Conservation (phyloP, 345 rosid genomes). For the Lagerstroemia speciosa region DNA sequence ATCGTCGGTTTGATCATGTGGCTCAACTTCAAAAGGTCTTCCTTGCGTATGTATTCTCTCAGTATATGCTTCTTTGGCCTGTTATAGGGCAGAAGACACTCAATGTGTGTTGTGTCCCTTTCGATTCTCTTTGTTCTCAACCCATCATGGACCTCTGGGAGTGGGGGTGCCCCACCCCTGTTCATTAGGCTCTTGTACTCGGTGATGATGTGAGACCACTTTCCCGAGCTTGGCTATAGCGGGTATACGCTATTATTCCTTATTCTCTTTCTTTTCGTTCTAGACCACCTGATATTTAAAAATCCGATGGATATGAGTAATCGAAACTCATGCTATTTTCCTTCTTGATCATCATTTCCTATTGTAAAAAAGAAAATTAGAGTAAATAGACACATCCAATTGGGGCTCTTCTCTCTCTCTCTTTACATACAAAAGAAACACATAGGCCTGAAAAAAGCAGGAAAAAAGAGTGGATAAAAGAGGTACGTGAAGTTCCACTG, state of each 20-base stretch:
- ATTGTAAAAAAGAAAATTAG: too few species aligned
- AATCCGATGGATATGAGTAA: too few species aligned
- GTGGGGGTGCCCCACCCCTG: constrained; percentile 5
- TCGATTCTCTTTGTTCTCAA: background rate
- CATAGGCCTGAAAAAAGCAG: too few species aligned
- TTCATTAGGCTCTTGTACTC: constrained; percentile 3
- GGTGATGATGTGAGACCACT: background rate
- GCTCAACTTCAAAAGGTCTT: too few species aligned
- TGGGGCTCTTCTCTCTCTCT: too few species aligned
- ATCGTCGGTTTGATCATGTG: too few species aligned
- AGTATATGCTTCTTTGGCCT: background rate
- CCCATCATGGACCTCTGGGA: constrained; percentile 6
- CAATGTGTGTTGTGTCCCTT: background rate
- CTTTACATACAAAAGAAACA: too few species aligned
- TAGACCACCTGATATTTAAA: background rate
- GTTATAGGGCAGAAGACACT: background rate
- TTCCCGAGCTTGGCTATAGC: background rate
- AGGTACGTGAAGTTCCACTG: too few species aligned
- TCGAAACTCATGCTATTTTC: too few species aligned
- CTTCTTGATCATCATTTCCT: too few species aligned
- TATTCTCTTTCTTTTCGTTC: background rate
- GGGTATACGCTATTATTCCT: background rate
- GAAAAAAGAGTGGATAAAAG: too few species aligned
- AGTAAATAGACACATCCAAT: too few species aligned
- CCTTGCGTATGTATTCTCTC: background rate